These are phyloP conservation scores for Polyplosphaeria fusca DNA, from an alignment of 495 filamentous ascomycete genomes.

Conservation along the genomic window DNA sequence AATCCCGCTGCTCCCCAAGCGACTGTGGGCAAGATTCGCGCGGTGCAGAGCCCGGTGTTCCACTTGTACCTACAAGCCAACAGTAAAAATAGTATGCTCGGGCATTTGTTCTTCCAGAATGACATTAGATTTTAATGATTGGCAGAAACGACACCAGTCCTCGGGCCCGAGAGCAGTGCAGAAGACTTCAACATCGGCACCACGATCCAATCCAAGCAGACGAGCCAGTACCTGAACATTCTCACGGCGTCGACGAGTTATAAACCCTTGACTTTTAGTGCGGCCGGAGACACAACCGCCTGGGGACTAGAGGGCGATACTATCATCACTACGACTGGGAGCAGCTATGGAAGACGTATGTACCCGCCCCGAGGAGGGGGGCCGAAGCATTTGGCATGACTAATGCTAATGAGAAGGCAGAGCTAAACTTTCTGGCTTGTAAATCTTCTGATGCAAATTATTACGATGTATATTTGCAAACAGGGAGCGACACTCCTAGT, in stretches of 20 bases:
- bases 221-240: conserved; percentile 48
- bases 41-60: conserved; percentile 44
- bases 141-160: conserved; percentile 43
- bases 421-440: conserved; percentile 53
- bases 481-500: conserved; percentile 47
- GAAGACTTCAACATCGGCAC: conserved; percentile 48
- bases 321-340: conserved; percentile 48
- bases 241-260: conserved; percentile 45
- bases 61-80: conserved; percentile 48
- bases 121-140: conserved; percentile 25
- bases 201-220: conserved; percentile 49
- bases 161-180: conserved; percentile 47
- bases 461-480: conserved; percentile 52
- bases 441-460: conserved; percentile 40
- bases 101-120: neutral
- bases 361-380: neutral
- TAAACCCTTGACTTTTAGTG: conserved; percentile 47
- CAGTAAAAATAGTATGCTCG: conserved; percentile 33
- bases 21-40: conserved; percentile 41
- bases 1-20: conserved; percentile 5
- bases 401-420: conserved; percentile 7
- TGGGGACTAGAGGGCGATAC: conserved; percentile 55
- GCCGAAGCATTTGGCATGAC: no score
- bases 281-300: conserved; percentile 41
- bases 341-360: conserved; percentile 45